A percentile compares a stretch with the other conserved stretches of the same genome.
phyloP scores from a whole-genome alignment of 2,329 filamentous ascomycete species.

The Basipetospora chlamydospora region DNA sequence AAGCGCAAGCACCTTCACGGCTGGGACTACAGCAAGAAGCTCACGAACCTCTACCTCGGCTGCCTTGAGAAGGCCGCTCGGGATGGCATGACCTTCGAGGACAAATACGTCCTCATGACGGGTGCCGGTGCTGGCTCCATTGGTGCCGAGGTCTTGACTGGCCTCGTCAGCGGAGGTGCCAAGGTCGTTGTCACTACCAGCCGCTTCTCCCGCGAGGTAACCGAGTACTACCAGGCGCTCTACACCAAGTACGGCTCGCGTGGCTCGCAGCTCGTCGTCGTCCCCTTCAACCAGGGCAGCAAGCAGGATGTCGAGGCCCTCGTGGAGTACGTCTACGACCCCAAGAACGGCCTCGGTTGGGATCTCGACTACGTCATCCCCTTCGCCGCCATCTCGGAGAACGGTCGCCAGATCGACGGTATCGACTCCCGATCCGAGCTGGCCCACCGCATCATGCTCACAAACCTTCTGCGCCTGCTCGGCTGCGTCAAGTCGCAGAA shows the following conservation, averaged over 20 bases:
- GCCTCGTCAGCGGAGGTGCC: constrained; percentile 88
- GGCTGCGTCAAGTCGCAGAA: constrained; percentile 88
- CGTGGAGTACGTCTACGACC: constrained; percentile 89
- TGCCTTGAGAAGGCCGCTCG: constrained; percentile 80
- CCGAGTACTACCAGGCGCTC: constrained; percentile 98
- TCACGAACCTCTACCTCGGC: constrained; percentile 85
- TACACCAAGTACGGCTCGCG: constrained; percentile 88
- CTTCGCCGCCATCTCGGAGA: constrained; percentile 95
- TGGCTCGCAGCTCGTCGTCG: constrained; percentile 91
- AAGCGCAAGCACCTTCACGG: constrained; percentile 88
- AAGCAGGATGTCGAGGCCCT: constrained; percentile 95
- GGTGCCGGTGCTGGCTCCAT: constrained; percentile 96
- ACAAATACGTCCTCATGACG: constrained; percentile 96
- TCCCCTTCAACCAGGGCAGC: constrained; percentile 97
- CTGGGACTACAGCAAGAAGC: constrained; percentile 99
- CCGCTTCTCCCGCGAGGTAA: constrained; percentile 91
- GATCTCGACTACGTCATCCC: constrained; percentile 93
- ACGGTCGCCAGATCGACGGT: constrained; percentile 89
- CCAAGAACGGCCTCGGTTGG: constrained; percentile 94
- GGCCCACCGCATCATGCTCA: constrained; percentile 97
- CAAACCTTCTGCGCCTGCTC: constrained; percentile 83
- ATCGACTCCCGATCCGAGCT: constrained; percentile 97
- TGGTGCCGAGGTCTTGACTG: constrained; percentile 90
- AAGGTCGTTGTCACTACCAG: constrained; percentile 95
- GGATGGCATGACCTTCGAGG: constrained; percentile 77